A percentile compares a stretch with the other conserved stretches of the same genome.
Conservation (phyloP, 495 filamentous ascomycete genomes). For the Bombardia bombarda region DNA sequence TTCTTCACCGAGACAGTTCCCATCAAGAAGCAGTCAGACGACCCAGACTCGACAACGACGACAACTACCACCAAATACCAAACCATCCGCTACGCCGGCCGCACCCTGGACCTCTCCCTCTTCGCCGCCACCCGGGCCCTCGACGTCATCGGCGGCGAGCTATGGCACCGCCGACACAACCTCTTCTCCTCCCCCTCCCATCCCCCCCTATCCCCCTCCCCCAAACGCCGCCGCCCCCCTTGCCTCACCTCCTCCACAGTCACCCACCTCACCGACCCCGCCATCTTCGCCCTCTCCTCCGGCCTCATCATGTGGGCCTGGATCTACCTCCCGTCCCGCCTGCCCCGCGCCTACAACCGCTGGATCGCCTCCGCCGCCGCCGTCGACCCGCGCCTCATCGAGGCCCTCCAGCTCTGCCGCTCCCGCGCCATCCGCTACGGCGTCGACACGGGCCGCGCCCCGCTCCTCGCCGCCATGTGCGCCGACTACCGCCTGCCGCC, state of each 20-base stretch:
- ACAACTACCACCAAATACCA: conserved; percentile 3
- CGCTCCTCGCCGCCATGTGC: conserved; percentile 68
- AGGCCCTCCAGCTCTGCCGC: conserved; percentile 61
- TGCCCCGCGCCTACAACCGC: conserved; percentile 71
- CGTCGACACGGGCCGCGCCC: conserved; percentile 65
- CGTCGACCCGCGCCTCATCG: conserved; percentile 70
- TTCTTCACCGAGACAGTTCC: conserved; percentile 33
- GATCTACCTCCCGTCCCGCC: conserved; percentile 64
- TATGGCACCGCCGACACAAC: conserved; percentile 60
- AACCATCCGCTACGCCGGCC: conserved; percentile 51
- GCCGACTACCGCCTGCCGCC: conserved; percentile 60
- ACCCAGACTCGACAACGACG: too few species aligned
- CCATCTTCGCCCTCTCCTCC: conserved; percentile 65
- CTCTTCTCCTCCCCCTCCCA: too few species aligned
- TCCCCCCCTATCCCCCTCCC: conserved; percentile 22
- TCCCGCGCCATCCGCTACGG: conserved; percentile 64
- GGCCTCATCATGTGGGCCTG: conserved; percentile 89
- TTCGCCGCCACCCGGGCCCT: conserved; percentile 70
- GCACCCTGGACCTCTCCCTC: conserved; percentile 79
- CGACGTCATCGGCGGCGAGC: conserved; percentile 59
- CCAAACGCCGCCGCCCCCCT: conserved; percentile 40
- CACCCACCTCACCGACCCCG: conserved; percentile 53
- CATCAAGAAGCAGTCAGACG: too few species aligned
- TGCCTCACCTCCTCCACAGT: conserved; percentile 33
- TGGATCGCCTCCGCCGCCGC: conserved; percentile 78